Base-by-base conservation (phyloP, 768 basidiomycete species). In the Hortiboletus flavorubellus region DNA sequence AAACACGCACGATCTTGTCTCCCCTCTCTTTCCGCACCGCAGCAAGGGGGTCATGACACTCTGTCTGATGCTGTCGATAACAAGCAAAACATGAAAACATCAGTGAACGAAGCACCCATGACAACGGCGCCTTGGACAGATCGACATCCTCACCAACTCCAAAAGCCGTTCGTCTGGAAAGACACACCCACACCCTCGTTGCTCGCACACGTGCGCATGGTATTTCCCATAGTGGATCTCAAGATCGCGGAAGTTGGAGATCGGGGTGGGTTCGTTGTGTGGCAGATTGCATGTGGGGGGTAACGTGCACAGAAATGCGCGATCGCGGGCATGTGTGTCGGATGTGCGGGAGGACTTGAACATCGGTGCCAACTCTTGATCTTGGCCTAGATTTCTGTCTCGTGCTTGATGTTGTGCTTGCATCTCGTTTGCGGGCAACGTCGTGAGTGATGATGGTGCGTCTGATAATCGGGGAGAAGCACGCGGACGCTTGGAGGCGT, bases 31-130 rank as follows among this genome's bases (percentile, higher is more conserved):
- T 86, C 33, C 83, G 78, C 38, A 92, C 73, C 12, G 80, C 84
- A n/a, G 89, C 84, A 30, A 95, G 73, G 5, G 92, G 87, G 71
- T 96, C 91, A 59, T 96, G 93, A 59, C 86, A 89, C 73, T 96
- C 93, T 23, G 86, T 88, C 66, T 87, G 84, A 71, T 91, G 89
- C 87, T 89, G 62, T 55, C 34, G 59, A 54, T 50, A 40, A 33
- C 29, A 52, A 33, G 45, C 33, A 34, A 33, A 23, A 33, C 2
- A 44, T 16, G 33, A 8, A 38, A 18, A 38, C 6, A 38, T 62
- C 60, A 59, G 52, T 11, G 26, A 38, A 23, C 21, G 26, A 41
- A 1, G 2, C 23, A 26, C 16, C 31, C 51, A 39, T 50, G 45
- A 55, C 45, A 41, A 51, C 51, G 46, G 49, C 38, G 38, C 29